Evolutionary conservation across 2,329 filamentous ascomycete species (phyloP), one percentile per base, ranked within the genome.

Genomic region (Fusarium succisae): DNA sequence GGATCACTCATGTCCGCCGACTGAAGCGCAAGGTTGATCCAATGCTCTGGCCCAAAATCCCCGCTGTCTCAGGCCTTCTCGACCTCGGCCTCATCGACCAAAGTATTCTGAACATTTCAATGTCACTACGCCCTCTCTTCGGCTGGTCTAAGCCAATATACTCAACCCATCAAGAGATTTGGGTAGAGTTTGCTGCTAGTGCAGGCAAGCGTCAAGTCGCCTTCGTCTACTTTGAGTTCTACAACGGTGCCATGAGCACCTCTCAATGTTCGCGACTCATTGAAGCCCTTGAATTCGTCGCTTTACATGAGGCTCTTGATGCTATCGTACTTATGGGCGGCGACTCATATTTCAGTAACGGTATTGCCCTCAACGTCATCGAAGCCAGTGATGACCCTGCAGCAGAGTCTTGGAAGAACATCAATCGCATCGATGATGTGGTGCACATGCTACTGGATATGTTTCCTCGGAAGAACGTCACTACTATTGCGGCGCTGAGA

Each of bases 331-430:
- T 73, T 1, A 73, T 68, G 71, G 71, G 71, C 2, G 70, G 70
- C 17, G 62, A 67, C n/a, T 70, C 71, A 2, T 70, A 73, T 56
- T 73, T 73, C 50, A 73, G 71, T 30, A 73, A 73, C 24, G 70
- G 70, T 6, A 73, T 73, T 8, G 70, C 70, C 5, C 71, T 73
- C 50, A 73, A 73, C 13, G 70, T 70, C 13, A 73, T 73, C 15
- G 71, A 73, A n/a, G 66, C 70, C 4, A 73, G 54, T 20, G 9
- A 38, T 7, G 70, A 70, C 22, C 53, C 66, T 5, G 68, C 71
- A 4, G 55, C 39, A 1, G 70, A 73, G 32, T 70, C 71, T 7
- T 73, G 71, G 71, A 38, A n/a, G 6, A 70, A 70, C n/a, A 70
- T 70, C 32, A 70, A 70, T 37, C 66, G 60, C n/a, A 70, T 70